These are phyloP conservation scores for Fonsecaea erecta DNA, from an alignment of 2,329 filamentous ascomycete species.

Conservation along the genomic window DNA sequence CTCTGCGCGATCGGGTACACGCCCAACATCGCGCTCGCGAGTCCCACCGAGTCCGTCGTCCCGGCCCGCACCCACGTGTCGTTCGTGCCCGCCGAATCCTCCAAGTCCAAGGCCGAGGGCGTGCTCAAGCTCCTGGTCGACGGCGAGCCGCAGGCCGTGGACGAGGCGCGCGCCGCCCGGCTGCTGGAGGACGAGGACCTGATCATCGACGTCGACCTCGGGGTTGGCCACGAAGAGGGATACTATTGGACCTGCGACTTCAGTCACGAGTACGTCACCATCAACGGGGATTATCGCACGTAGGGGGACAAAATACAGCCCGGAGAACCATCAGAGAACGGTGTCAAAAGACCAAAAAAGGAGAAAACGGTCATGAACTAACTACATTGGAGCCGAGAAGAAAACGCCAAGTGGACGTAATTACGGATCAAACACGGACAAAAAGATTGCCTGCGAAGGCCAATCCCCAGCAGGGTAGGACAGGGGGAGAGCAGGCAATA, in stretches of 20 bases:
- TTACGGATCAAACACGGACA: no score
- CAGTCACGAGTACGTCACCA: slow-evolving; percentile 71
- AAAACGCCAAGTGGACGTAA: no score
- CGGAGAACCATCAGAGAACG: no score
- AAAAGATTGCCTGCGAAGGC: no score
- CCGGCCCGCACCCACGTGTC: slow-evolving; percentile 63
- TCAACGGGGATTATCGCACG: slow-evolving; percentile 70
- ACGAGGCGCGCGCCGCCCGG: slow-evolving; percentile 63
- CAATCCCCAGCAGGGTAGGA: no score
- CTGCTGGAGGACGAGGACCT: slow-evolving; percentile 67
- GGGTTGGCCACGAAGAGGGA: slow-evolving; percentile 57
- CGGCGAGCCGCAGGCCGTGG: slow-evolving; percentile 66
- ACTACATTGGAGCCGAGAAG: no score
- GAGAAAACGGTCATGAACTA: no score
- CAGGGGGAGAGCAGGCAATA: no score
- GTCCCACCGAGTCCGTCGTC: slow-evolving; percentile 47
- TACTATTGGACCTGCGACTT: slow-evolving; percentile 71
- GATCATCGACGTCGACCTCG: slow-evolving; percentile 64
- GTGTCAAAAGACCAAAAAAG: no score
- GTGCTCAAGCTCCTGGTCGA: slow-evolving; percentile 63
- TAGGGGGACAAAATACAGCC: slow-evolving; percentile 43
- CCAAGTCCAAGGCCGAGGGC: slow-evolving; percentile 42
- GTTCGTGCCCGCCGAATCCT: slow-evolving; percentile 64
- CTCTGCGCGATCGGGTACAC: slow-evolving; percentile 88
- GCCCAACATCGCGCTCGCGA: slow-evolving; percentile 13